Conservation (phyloP, 148 eudicot genomes). For the Bassia scoparia region DNA sequence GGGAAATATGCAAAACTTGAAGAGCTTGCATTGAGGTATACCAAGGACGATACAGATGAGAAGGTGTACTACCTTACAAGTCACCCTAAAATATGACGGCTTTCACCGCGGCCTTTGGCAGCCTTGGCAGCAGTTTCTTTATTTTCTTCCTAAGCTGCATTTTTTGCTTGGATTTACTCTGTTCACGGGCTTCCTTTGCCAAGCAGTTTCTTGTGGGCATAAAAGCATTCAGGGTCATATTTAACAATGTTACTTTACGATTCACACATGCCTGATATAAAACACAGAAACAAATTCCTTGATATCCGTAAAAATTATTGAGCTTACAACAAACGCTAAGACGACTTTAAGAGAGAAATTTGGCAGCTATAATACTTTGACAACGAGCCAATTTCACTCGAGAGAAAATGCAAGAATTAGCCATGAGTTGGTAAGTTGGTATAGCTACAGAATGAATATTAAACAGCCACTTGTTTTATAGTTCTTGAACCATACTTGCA, state of each 20-base stretch:
- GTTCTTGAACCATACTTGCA: background rate
- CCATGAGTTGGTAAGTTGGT: background rate
- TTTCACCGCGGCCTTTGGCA: conserved; percentile 85
- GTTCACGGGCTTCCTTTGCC: conserved; percentile 84
- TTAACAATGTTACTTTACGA: background rate
- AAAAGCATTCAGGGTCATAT: background rate
- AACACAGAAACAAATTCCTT: background rate
- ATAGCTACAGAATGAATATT: background rate
- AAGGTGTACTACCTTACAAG: conserved; percentile 71
- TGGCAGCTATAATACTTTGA: background rate
- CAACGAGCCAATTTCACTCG: background rate
- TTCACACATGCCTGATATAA: background rate
- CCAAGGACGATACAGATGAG: background rate
- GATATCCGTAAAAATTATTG: background rate
- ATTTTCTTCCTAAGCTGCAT: conserved; percentile 80
- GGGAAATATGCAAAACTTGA: background rate
- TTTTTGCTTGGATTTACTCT: conserved; percentile 78
- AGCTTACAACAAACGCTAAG: background rate
- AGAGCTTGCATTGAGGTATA: background rate
- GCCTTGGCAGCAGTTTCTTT: conserved; percentile 56
- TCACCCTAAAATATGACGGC: conserved; percentile 90
- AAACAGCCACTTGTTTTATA: background rate
- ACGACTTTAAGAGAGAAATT: background rate
- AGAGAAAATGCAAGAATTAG: background rate
- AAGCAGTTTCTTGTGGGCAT: conserved; percentile 58